Conservation (phyloP, 202 grass and related monocot genomes). For the Schoenoplectus tabernaemontani region DNA sequence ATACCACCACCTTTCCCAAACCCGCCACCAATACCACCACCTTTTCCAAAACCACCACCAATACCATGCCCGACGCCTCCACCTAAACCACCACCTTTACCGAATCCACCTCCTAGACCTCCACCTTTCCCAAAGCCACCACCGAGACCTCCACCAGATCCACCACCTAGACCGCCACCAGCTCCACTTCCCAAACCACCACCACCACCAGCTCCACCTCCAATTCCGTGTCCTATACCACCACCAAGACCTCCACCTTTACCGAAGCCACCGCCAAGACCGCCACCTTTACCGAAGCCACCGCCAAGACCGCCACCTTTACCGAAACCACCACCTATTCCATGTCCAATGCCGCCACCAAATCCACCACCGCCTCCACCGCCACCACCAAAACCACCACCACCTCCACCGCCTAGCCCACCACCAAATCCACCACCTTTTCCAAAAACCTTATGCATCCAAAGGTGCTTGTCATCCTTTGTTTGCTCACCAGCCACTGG, state of each 20-base stretch:
- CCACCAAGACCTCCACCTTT: constrained; percentile 6
- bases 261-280: constrained; percentile 2
- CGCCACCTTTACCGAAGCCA: not conserved
- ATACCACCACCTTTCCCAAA: not conserved
- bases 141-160: not conserved
- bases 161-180: not conserved
- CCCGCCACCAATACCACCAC: not conserved
- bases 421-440: not conserved
- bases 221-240: not conserved
- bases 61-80: no score
- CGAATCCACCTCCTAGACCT: constrained; percentile 4
- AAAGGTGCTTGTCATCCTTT: constrained; percentile 32
- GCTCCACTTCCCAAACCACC: not conserved
- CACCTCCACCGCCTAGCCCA: not conserved
- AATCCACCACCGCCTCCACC: constrained; percentile 2
- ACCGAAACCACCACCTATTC: constrained; percentile 1
- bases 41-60: no score
- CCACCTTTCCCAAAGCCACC: constrained; percentile 13
- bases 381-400: constrained; percentile 11
- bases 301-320: not conserved
- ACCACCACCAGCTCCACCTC: not conserved
- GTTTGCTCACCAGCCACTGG: constrained; percentile 23
- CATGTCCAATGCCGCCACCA: not conserved
- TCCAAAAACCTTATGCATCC: constrained; percentile 39
- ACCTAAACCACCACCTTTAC: not conserved